Evolutionary conservation across 371 early-diverging fungal species (phyloP).

Genomic region (Mycotypha africana): DNA sequence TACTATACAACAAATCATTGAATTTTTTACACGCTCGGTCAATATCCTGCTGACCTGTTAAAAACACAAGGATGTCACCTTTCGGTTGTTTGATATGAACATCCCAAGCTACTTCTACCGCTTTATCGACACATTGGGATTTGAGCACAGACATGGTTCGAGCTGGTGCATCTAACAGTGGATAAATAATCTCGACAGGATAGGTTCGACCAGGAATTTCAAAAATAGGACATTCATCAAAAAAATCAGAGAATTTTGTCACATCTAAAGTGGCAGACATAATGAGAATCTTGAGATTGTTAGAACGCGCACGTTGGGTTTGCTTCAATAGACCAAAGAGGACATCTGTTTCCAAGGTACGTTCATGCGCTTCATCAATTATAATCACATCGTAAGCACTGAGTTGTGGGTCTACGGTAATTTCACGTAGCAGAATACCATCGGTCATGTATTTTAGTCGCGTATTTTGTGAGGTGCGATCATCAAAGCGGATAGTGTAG

Average conservation of each 20-base stretch:
- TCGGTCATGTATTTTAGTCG: conserved; percentile 88
- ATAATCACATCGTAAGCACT: conserved; percentile 70
- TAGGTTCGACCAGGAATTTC: conserved; percentile 79
- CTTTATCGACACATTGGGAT: conserved; percentile 59
- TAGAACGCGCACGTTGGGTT: conserved; percentile 42
- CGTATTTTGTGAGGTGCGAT: conserved; percentile 56
- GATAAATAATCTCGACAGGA: conserved; percentile 69
- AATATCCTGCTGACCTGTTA: conserved; percentile 92
- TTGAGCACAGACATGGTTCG: conserved; percentile 48
- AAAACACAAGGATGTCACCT: conserved; percentile 83
- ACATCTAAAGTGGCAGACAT: conserved; percentile 84
- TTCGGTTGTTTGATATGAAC: conserved; percentile 68
- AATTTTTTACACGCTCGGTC: conserved; percentile 64
- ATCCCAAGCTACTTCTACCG: conserved; percentile 74
- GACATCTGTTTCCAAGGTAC: conserved; percentile 90
- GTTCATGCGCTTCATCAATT: conserved; percentile 96
- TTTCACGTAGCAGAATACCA: conserved; percentile 82
- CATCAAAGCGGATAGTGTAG: conserved; percentile 88
- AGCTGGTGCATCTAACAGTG: conserved; percentile 38
- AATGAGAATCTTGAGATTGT: conserved; percentile 63
- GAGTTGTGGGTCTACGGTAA: conserved; percentile 57
- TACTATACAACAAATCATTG: no score
- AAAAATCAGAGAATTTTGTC: conserved; percentile 67
- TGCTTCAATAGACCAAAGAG: conserved; percentile 80
- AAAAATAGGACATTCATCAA: conserved; percentile 78